Evolutionary conservation across 2,329 filamentous ascomycete species (phyloP).

Genomic region (Verticillium isaacii): DNA sequence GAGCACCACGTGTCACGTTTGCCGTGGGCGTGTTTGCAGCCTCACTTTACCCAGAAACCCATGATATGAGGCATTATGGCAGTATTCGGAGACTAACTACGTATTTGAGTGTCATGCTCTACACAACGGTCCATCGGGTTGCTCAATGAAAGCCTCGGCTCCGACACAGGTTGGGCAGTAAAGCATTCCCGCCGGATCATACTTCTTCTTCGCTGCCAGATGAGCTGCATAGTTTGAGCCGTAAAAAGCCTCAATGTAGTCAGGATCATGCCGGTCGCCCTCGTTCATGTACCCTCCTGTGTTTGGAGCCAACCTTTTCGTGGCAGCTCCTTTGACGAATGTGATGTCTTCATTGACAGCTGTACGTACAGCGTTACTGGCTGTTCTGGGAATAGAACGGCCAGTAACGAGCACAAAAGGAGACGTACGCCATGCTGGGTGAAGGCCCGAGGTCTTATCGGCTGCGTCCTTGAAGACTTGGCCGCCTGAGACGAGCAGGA

Average conservation of each 20-base stretch:
- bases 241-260: conserved; percentile 27
- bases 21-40: too few species aligned
- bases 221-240: conserved; percentile 24
- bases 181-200: conserved; percentile 26
- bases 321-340: conserved; percentile 20
- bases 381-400: conserved; percentile 9
- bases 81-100: too few species aligned
- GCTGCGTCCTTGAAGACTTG: conserved; percentile 20
- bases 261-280: conserved; percentile 27
- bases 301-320: conserved; percentile 29
- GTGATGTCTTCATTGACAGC: conserved; percentile 20
- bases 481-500: conserved; percentile 23
- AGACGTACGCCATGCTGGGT: conserved; percentile 7
- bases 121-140: conserved; percentile 16
- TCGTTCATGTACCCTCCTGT: conserved; percentile 40
- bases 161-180: conserved; percentile 34
- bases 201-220: conserved; percentile 24
- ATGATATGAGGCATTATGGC: too few species aligned
- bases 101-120: neutral
- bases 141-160: conserved; percentile 23
- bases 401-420: conserved; percentile 11
- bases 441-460: conserved; percentile 20
- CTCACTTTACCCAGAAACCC: too few species aligned
- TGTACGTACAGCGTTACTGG: conserved; percentile 12
- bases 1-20: too few species aligned